Evolutionary conservation across 371 early-diverging fungal genomes (phyloP).

Genomic region (Nosema muscidifuracis): DNA sequence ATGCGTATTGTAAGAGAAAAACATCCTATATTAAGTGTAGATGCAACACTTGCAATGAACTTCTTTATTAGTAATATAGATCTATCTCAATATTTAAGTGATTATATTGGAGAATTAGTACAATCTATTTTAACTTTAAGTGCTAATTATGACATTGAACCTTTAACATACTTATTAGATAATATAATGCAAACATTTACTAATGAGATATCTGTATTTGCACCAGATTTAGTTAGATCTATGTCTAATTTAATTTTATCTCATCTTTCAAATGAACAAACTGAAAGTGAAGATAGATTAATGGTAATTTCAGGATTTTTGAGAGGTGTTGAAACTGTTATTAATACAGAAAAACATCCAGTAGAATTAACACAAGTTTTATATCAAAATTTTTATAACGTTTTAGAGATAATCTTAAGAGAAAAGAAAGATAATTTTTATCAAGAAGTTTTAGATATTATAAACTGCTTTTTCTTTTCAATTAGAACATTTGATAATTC

Average conservation of each 20-base stretch:
- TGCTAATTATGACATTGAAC: slow-evolving; percentile 56
- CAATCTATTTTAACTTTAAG: slow-evolving; percentile 45
- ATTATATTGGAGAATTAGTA: slow-evolving; percentile 50
- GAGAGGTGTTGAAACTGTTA: slow-evolving; percentile 50
- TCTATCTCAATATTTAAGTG: slow-evolving; percentile 14
- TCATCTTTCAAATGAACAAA: slow-evolving; percentile 41
- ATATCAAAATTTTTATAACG: slow-evolving; percentile 29
- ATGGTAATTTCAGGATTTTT: slow-evolving; percentile 55
- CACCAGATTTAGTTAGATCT: slow-evolving; percentile 55
- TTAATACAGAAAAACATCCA: slow-evolving; percentile 40
- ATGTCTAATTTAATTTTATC: slow-evolving; percentile 38
- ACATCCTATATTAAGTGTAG: slow-evolving; percentile 55
- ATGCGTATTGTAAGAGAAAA: slow-evolving; percentile 21
- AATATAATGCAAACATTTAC: slow-evolving; percentile 52
- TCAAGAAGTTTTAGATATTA: slow-evolving; percentile 55
- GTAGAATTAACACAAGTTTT: slow-evolving; percentile 30
- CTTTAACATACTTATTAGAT: slow-evolving; percentile 55
- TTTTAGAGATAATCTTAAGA: slow-evolving; percentile 45
- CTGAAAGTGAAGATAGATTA: slow-evolving; percentile 46
- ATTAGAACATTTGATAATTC: slow-evolving; percentile 52
- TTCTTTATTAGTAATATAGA: slow-evolving; percentile 42
- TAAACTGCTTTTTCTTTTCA: slow-evolving; percentile 50
- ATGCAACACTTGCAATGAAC: slow-evolving; percentile 53
- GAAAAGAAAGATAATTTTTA: slow-evolving; percentile 54
- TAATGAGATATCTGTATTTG: slow-evolving; percentile 54